phyloP scores from a whole-genome alignment of 257 asterid species.

The Euphrasia confusa region DNA sequence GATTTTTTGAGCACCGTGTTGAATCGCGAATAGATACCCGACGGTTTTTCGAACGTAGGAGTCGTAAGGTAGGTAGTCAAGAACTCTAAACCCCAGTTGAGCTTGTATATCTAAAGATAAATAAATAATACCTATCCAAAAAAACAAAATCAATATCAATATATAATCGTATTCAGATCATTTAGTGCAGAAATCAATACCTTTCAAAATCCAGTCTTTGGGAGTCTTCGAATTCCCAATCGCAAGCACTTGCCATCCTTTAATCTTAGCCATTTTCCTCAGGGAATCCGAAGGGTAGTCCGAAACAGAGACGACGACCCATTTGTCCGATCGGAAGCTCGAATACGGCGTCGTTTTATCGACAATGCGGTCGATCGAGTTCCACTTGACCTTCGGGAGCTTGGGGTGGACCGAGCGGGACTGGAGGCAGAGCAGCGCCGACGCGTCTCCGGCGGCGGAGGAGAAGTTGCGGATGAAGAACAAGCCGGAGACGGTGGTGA shows the following conservation, averaged over 20 bases:
- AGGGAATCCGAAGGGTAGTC: constrained; percentile 78
- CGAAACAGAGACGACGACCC: constrained; percentile 86
- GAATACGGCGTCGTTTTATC: constrained; percentile 65
- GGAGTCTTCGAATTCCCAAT: constrained; percentile 92
- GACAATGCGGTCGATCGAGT: constrained; percentile 43
- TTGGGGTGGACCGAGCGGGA: constrained; percentile 56
- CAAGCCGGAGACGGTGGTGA: constrained; percentile 66
- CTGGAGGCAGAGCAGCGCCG: constrained; percentile 77
- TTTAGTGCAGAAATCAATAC: constrained; percentile 25
- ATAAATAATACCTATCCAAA: constrained; percentile 54
- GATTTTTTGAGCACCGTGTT: constrained; percentile 92
- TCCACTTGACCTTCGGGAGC: constrained; percentile 67
- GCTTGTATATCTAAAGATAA: constrained; percentile 86
- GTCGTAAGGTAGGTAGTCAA: constrained; percentile 90
- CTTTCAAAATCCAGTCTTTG: constrained; percentile 85
- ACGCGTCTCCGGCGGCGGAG: constrained; percentile 54
- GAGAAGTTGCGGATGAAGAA: constrained; percentile 68
- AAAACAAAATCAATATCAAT: too few species aligned
- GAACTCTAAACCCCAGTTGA: constrained; percentile 75
- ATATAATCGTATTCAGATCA: background rate
- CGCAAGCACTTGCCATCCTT: constrained; percentile 95
- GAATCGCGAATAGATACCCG: constrained; percentile 92
- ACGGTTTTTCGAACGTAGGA: constrained; percentile 84
- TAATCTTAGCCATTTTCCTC: constrained; percentile 42
- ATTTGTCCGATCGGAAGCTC: constrained; percentile 73